These are phyloP conservation scores for Candida ponderosae DNA, from an alignment of 805 yeast species.

Conservation along the genomic window DNA sequence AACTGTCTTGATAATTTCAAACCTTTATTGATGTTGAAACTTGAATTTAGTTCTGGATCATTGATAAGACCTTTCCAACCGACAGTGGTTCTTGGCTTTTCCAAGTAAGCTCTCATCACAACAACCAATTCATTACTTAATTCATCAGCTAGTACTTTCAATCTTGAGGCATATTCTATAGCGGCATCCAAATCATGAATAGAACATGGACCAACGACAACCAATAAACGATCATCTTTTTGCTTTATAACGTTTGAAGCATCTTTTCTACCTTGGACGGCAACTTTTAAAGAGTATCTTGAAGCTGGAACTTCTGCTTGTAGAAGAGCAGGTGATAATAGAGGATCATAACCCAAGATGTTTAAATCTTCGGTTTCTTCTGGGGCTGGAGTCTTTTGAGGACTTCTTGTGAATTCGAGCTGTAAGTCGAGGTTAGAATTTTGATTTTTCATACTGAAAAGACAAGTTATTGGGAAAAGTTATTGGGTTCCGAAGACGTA, in stretches of 20 bases:
- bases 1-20: slow-evolving; percentile 80
- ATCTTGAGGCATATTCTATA: slow-evolving; percentile 70
- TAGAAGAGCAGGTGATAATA: slow-evolving; percentile 89
- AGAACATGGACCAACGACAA: slow-evolving; percentile 96
- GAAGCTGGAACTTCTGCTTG: slow-evolving; percentile 79
- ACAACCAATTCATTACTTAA: slow-evolving; percentile 71
- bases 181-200: slow-evolving; percentile 94
- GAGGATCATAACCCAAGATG: slow-evolving; percentile 85
- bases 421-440: no score
- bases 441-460: no score
- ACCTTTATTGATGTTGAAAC: slow-evolving; percentile 93
- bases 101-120: slow-evolving; percentile 96
- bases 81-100: slow-evolving; percentile 96
- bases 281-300: slow-evolving; percentile 48
- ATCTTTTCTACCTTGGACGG: slow-evolving; percentile 68
- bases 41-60: slow-evolving; percentile 92
- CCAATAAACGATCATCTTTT: slow-evolving; percentile 76
- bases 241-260: slow-evolving; percentile 71
- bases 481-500: no score
- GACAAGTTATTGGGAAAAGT: no score
- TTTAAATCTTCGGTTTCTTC: slow-evolving; percentile 59
- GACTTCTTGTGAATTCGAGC: neutral
- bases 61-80: slow-evolving; percentile 99
- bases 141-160: slow-evolving; percentile 50
- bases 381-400: slow-evolving; percentile 13